Evolutionary conservation across 2,329 filamentous ascomycete species (phyloP).

Genomic region (Ophiostoma novo-ulmi): DNA sequence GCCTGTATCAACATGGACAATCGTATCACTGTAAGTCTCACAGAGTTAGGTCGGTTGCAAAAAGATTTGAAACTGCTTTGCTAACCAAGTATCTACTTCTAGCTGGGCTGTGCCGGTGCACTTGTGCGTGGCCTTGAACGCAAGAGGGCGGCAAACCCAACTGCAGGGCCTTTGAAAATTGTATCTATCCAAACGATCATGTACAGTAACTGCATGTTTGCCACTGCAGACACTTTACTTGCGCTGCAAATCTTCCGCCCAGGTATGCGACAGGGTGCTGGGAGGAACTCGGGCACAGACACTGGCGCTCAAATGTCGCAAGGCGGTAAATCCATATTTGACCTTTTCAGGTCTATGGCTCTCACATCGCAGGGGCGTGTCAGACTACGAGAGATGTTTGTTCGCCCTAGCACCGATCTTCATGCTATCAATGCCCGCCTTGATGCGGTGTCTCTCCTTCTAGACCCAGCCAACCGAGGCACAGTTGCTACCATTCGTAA

Average conservation of each 20-base stretch:
- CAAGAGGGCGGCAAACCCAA: constrained; percentile 27
- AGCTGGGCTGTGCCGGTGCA: constrained; percentile 81
- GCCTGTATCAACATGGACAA: constrained; percentile 71
- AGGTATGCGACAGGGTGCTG: constrained; percentile 75
- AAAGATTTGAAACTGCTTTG: not conserved
- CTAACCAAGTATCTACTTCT: not conserved
- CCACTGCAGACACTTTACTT: constrained; percentile 72
- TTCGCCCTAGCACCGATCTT: constrained; percentile 69
- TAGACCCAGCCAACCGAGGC: constrained; percentile 61
- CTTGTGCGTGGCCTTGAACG: constrained; percentile 72
- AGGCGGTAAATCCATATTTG: constrained; percentile 78
- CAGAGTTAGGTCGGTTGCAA: not conserved
- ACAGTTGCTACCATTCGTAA: constrained; percentile 52
- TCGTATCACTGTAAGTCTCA: constrained; percentile 53
- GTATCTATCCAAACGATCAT: constrained; percentile 68
- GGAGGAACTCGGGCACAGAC: constrained; percentile 54
- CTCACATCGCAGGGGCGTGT: constrained; percentile 73
- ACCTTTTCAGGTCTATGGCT: constrained; percentile 69
- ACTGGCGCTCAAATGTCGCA: constrained; percentile 55
- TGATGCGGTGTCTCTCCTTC: constrained; percentile 60
- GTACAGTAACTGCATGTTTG: constrained; percentile 62
- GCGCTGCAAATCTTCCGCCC: constrained; percentile 81
- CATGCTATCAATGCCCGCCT: constrained; percentile 66
- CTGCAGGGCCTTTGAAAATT: constrained; percentile 51
- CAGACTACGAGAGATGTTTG: constrained; percentile 70